Conservation (phyloP, 345 rosid species). For the Pugionium cornutum region DNA sequence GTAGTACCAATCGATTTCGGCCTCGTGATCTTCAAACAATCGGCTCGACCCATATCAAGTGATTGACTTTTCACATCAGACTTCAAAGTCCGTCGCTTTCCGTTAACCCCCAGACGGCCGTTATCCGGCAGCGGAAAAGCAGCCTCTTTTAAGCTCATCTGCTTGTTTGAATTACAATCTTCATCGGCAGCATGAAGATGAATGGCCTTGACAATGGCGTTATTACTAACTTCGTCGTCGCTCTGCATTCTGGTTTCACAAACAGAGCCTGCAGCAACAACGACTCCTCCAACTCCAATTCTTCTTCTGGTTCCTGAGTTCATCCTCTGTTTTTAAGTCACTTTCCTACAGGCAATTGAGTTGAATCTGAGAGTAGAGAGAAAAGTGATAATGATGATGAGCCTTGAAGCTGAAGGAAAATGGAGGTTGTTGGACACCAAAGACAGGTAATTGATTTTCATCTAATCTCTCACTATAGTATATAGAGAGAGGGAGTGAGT, state of each 20-base stretch:
- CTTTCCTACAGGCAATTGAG: conserved; percentile 34
- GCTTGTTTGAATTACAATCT: background rate
- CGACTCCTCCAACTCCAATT: conserved; percentile 42
- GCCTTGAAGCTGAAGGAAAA: conserved; percentile 52
- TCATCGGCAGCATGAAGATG: conserved; percentile 42
- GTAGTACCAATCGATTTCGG: conserved; percentile 43
- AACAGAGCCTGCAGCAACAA: conserved; percentile 66
- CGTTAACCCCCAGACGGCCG: conserved; percentile 32
- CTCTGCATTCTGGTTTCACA: conserved; percentile 85
- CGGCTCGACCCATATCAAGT: conserved; percentile 45
- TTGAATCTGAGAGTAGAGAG: conserved; percentile 35
- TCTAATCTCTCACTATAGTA: background rate
- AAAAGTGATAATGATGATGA: conserved; percentile 43
- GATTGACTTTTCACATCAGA: conserved; percentile 46
- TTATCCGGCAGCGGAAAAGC: background rate
- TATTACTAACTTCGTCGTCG: conserved; percentile 40
- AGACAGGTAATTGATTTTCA: conserved; percentile 29
- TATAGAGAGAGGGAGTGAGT: conserved; percentile 1
- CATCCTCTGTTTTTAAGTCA: conserved; percentile 19
- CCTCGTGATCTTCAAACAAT: conserved; percentile 40
- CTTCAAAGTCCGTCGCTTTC: conserved; percentile 70
- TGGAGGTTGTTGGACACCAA: conserved; percentile 33
- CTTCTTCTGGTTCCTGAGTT: conserved; percentile 39
- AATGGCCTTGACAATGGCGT: conserved; percentile 59
- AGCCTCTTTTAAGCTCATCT: conserved; percentile 37